Evolutionary conservation across 2,329 filamentous ascomycete genomes (phyloP).

Genomic region (Teratosphaeriaceae sp.): DNA sequence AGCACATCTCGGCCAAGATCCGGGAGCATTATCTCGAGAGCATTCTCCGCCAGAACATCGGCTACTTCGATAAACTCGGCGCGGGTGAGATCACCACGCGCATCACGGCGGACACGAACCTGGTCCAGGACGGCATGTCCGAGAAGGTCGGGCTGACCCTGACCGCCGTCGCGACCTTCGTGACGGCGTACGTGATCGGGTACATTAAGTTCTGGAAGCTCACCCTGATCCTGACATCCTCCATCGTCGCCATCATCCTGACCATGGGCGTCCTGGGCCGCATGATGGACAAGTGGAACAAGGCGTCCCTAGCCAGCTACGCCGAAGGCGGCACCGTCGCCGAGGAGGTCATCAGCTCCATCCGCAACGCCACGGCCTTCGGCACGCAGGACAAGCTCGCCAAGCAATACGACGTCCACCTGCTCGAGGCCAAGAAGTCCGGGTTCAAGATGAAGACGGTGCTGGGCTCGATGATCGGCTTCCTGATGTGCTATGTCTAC

Average conservation of each 20-base stretch:
- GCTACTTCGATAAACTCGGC: conserved; percentile 86
- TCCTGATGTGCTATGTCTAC: conserved; percentile 78
- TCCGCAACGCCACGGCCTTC: conserved; percentile 88
- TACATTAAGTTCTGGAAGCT: conserved; percentile 92
- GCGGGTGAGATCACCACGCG: conserved; percentile 90
- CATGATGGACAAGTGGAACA: conserved; percentile 76
- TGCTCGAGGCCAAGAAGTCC: conserved; percentile 64
- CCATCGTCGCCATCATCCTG: conserved; percentile 70
- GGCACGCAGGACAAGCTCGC: conserved; percentile 91
- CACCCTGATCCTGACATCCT: conserved; percentile 77
- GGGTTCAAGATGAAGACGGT: conserved; percentile 69
- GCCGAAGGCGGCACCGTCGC: conserved; percentile 80
- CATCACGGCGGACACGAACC: conserved; percentile 88
- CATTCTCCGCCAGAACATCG: conserved; percentile 83
- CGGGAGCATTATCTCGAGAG: conserved; percentile 77
- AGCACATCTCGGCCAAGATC: conserved; percentile 42
- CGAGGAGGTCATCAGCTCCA: conserved; percentile 90
- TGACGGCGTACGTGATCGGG: conserved; percentile 83
- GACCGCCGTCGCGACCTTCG: conserved; percentile 70
- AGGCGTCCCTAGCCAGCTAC: conserved; percentile 69
- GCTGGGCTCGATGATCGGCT: conserved; percentile 71
- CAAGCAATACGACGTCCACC: conserved; percentile 70
- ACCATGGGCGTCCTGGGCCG: conserved; percentile 67
- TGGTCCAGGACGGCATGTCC: conserved; percentile 89
- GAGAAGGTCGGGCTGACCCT: conserved; percentile 79